Percentiles rank a stretch among this genome's conserved stretches.
These are phyloP conservation scores for Tetrapisispora taiwanensis DNA, from an alignment of 805 yeast genomes.

Conservation along the genomic window DNA sequence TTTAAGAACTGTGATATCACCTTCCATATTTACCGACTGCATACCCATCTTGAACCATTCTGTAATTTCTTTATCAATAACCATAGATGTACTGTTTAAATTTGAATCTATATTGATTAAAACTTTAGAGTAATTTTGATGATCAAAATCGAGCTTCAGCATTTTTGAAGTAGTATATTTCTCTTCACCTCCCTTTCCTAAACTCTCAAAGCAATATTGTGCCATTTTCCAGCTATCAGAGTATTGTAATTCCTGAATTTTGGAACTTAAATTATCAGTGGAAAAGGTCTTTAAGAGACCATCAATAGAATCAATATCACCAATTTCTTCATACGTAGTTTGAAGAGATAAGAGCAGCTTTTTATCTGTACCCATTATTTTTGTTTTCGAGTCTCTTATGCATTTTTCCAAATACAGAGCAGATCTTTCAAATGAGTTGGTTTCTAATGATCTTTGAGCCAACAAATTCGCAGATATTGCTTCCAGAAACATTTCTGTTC, in stretches of 20 bases:
- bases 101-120: conserved; percentile 39
- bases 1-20: conserved; percentile 39
- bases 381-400: conserved; percentile 31
- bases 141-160: conserved; percentile 61
- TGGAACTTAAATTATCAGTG: conserved; percentile 58
- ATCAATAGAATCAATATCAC: conserved; percentile 81
- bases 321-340: conserved; percentile 73
- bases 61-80: conserved; percentile 20
- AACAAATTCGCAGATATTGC: conserved; percentile 57
- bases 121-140: conserved; percentile 64
- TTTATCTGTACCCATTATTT: conserved; percentile 6
- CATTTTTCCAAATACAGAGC: conserved; percentile 76
- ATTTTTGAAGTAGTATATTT: conserved; percentile 40
- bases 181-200: conserved; percentile 36
- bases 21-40: conserved; percentile 62
- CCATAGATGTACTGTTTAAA: conserved; percentile 34
- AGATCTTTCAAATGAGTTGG: conserved; percentile 80
- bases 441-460: conserved; percentile 71
- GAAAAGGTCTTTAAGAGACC: conserved; percentile 74
- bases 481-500: conserved; percentile 41
- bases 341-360: conserved; percentile 45
- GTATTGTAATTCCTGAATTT: conserved; percentile 70
- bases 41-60: conserved; percentile 63
- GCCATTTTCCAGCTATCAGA: conserved; percentile 83
- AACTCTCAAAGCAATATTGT: conserved; percentile 68